Evolutionary conservation across 257 asterid genomes (phyloP).

Genomic region (Jaltomata sinuosa): DNA sequence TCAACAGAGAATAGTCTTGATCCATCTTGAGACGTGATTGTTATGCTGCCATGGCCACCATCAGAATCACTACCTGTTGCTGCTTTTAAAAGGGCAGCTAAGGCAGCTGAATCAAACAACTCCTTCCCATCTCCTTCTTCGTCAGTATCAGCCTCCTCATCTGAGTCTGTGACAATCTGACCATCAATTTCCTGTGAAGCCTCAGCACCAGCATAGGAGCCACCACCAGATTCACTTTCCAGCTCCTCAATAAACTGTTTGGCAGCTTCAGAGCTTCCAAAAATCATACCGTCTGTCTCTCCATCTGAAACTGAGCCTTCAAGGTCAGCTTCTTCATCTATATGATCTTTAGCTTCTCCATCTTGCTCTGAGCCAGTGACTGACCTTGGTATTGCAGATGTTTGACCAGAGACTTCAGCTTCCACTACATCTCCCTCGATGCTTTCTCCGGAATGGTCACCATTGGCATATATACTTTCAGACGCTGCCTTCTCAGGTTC

Average conservation of each 20-base stretch:
- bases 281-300: constrained; percentile 65
- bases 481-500: constrained; percentile 1
- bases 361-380: constrained; percentile 23
- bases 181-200: constrained; percentile 63
- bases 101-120: constrained; percentile 78
- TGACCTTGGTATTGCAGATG: constrained; percentile 8
- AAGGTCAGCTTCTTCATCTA: constrained; percentile 34
- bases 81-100: constrained; percentile 92
- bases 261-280: constrained; percentile 87
- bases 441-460: constrained; percentile 12
- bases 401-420: constrained; percentile 8
- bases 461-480: constrained; percentile 19
- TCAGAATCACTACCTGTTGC: constrained; percentile 79
- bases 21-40: constrained; percentile 82
- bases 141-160: constrained; percentile 83
- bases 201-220: constrained; percentile 34
- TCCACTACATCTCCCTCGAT: constrained; percentile 3
- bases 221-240: constrained; percentile 64
- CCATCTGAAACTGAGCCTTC: constrained; percentile 54
- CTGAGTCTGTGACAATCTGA: constrained; percentile 87
- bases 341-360: constrained; percentile 18
- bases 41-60: constrained; percentile 60
- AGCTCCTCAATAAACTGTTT: constrained; percentile 77
- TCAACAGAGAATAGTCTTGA: constrained; percentile 89
- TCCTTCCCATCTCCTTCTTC: constrained; percentile 89